Base-by-base conservation (phyloP, 805 yeast species). In the Ogataea pini region DNA sequence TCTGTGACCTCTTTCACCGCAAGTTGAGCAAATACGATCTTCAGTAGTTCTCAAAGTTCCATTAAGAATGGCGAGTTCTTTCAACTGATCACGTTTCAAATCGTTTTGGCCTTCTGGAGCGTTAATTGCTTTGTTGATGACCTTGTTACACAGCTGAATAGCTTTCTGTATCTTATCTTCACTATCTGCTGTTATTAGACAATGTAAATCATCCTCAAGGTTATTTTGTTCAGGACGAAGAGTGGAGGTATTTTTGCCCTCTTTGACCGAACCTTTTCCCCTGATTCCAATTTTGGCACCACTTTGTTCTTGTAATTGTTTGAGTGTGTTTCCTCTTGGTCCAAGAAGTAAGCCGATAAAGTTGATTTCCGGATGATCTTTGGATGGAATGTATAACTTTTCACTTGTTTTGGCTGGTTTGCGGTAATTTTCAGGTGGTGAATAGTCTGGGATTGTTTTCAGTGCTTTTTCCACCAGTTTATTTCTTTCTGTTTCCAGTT, bases 51-150 rank as follows among this genome's bases (percentile, higher is more conserved):
- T 78, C 40, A 90, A 73, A 0, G 99, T 94, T 67, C 99, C 99
- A 69, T 94, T 95, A 47, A 94, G 73, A 19, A 88, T 85, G 0
- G 99, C 99, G 58, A 94, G 75, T 61, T 92, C 96, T 54, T 96
- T 78, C 50, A 94, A 75, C 67, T 94, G 99, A 37, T 85, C 89
- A 50, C 97, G 75, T 61, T 94, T 94, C 64, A 88, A 75, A 54
- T 89, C 96, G 66, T 92, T 94, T 63, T 89, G 95, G 1, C 96
- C 97, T 54, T 86, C 92, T 1, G 99, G 99, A 0, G 96, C 82
- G 16, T 82, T 76, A 1, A 91, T 86, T 0, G 97, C 97, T 52
- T 84, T 85, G 46, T 86, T 81, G 13, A 95, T 82, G 44, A 94
- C 81, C 48, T 79, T 80, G 58, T 89, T 81, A 46, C 95, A 84